Base-by-base conservation (phyloP, 805 yeast species). In the Debaryomyces prosopidis region DNA sequence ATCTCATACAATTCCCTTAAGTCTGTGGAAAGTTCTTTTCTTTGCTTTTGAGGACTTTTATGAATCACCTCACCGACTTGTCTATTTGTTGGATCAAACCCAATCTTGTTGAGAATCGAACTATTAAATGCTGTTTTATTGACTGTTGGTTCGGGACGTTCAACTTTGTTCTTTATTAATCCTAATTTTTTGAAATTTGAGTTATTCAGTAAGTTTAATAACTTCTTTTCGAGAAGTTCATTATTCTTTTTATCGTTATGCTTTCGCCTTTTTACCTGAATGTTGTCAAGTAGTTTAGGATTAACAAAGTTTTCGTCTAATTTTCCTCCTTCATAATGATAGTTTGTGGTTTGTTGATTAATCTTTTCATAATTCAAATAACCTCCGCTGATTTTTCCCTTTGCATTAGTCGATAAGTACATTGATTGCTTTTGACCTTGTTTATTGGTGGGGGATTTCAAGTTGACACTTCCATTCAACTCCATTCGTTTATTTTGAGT, bases 401-500 rank as follows among this genome's bases (percentile, higher is more conserved):
- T 52, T 15, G 58, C 61, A 4, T 69, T 73, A 3, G 33, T 30
- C 4, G 33, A 30, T 40, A 71, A 54, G 36, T 69, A 69, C 50
- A 79, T 62, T 0, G 76, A 68, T 45, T 75, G 54, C 33, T 44
- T 57, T 31, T 28, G 16, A 14, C 40, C 43, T 14, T 30, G 33
- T 5, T 30, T 58, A 39, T 70, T 66, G 19, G 72, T 71, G 4
- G 90, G 83, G 5, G 89, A 77, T 54, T 81, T 75, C 64, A 80
- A 62, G 46, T 82, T 65, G 47, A 76, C 71, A 48, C 80, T 68
- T 12, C 87, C 79, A 62, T 82, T 87, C 43, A 92, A 71, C 61
- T 91, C 98, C 71, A 89, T 79, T 49, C 98, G 70, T 49, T 79
- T 75, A n/a, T 82, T 75, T 16, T 80, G 76, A 0, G 78, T 63